Evolutionary conservation across 306 rosid genomes (phyloP), one percentile per base, ranked within the genome.

Genomic region (Lathyrus sativus): DNA sequence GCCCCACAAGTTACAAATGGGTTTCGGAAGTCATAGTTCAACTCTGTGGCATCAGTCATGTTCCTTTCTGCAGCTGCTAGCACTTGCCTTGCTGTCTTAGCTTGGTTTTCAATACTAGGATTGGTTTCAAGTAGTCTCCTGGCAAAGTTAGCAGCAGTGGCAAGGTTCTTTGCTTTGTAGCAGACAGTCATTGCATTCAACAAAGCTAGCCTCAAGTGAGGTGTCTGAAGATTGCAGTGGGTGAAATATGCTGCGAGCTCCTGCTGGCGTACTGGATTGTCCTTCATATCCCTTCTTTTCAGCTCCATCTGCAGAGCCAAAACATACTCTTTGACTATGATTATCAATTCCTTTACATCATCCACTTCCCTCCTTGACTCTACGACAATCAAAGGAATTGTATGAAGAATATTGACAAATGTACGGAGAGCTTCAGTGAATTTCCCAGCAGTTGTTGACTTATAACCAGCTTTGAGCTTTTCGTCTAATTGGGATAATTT

Each of bases 181-280:
- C 96, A 89, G 73, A 84, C 83, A 41, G 72, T 81, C 83, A 84
- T 83, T 31, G 96, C 98, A 75, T 71, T 92, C 39, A 46, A 69
- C 85, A 92, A 78, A 44, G 92, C 98, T 58, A 92, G 86, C 86
- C 95, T 86, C 80, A 92, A 80, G 82, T 92, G 98, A 78, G 98
- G 95, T 66, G 80, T 9, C 69, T 89, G 98, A 73, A 92, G 98
- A 77, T 89, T 84, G 85, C 98, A 89, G 83, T 92, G 96, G 10
- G 98, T 92, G 78, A 92, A 92, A 83, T 92, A 92, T 58, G 98
- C 95, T 9, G 98, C 98, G 22, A 92, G 98, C 83, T 92, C 98
- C 72, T 85, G 96, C 77, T 87, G 95, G 14, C 92, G 92, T 22
- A 72, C 81, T 13, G 88, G 92, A 71, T 84, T 9, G 68, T 85